phyloP scores from a whole-genome alignment of 257 asterid species.

The Plectranthus barbatus region DNA sequence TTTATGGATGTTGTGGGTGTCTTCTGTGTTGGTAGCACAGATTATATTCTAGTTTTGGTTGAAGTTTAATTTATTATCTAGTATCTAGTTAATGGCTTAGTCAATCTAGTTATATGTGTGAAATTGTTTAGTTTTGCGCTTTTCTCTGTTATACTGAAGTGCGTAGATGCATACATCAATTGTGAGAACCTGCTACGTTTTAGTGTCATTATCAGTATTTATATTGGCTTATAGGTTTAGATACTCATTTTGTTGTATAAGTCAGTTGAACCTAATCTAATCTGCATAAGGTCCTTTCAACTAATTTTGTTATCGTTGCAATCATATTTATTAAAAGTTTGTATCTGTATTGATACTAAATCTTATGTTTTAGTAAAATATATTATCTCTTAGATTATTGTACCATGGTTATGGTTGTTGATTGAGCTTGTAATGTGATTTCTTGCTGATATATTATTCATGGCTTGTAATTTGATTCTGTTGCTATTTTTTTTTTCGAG shows the following conservation, averaged over 20 bases:
- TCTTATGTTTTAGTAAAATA: background rate
- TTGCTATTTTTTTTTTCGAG: background rate
- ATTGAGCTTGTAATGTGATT: background rate
- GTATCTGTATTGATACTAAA: background rate
- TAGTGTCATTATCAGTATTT: background rate
- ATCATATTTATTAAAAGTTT: background rate
- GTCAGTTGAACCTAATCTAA: background rate
- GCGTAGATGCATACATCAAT: background rate
- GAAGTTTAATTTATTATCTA: background rate
- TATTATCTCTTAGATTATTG: background rate
- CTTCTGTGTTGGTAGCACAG: background rate
- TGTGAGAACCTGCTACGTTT: background rate
- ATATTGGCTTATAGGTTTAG: background rate
- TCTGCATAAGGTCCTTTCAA: background rate
- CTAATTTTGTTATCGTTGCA: background rate
- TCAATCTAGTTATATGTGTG: background rate
- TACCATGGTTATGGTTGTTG: background rate
- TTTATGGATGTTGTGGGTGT: background rate
- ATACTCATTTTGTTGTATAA: constrained; percentile 1
- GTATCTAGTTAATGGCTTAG: background rate
- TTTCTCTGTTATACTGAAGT: background rate
- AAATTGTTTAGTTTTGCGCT: background rate
- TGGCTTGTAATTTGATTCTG: background rate
- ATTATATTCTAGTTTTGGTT: background rate
- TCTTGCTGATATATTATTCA: background rate